phyloP scores from a whole-genome alignment of 345 rosid species.

The Sisymbrium irio region DNA sequence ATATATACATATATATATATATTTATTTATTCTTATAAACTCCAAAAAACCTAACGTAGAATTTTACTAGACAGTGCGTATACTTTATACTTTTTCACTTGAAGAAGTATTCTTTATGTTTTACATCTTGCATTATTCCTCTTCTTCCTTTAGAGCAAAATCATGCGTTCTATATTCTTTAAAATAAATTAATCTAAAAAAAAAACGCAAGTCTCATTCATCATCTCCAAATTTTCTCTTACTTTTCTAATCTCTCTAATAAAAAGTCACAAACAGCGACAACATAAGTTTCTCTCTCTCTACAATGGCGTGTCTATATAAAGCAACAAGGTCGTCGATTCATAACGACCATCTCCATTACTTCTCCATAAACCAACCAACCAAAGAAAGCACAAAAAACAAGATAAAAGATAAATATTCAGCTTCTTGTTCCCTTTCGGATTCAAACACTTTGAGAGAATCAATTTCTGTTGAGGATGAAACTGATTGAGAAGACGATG shows the following conservation, averaged over 20 bases:
- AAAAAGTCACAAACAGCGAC: constrained; percentile 33
- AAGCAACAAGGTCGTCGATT: constrained; percentile 29
- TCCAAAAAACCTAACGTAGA: too few species aligned
- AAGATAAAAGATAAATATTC: not conserved
- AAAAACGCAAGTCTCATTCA: constrained; percentile 23
- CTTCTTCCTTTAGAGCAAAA: too few species aligned
- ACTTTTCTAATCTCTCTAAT: constrained; percentile 3
- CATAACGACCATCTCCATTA: constrained; percentile 36
- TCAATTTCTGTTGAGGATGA: constrained; percentile 8
- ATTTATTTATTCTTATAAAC: too few species aligned
- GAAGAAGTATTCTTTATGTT: not conserved
- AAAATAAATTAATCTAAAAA: not conserved
- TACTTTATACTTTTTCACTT: not conserved
- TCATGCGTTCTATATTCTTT: too few species aligned
- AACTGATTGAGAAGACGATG: constrained; percentile 32
- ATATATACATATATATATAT: too few species aligned
- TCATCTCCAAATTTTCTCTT: constrained; percentile 14
- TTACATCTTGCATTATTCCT: not conserved
- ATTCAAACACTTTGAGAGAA: not conserved
- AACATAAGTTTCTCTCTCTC: constrained; percentile 27
- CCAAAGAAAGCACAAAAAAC: not conserved
- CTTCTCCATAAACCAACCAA: not conserved
- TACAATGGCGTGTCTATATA: constrained; percentile 38
- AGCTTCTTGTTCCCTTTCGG: not conserved
- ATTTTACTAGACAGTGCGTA: not conserved